Evolutionary conservation across 345 rosid species (phyloP).

Genomic region (Erysimum cheiranthoides): DNA sequence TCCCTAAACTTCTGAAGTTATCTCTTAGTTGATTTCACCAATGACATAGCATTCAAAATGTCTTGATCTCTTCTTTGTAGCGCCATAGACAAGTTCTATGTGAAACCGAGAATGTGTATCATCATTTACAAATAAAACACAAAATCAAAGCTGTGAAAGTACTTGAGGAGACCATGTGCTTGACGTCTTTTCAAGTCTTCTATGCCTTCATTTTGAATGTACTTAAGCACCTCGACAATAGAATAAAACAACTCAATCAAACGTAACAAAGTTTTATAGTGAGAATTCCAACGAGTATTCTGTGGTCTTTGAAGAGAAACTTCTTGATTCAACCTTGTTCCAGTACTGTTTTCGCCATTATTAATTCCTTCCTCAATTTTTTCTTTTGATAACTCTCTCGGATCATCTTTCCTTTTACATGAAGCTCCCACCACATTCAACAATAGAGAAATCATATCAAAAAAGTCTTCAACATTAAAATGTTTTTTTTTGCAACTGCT

Average conservation of each 20-base stretch:
- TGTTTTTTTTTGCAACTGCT: not conserved
- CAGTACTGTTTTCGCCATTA: not conserved
- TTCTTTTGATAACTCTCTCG: not conserved
- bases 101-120: not conserved
- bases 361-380: not conserved
- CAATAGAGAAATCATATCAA: not conserved
- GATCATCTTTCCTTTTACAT: not conserved
- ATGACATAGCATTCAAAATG: constrained; percentile 7
- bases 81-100: not conserved
- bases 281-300: not conserved
- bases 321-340: not conserved
- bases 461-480: not conserved
- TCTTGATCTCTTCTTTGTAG: not conserved
- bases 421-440: not conserved
- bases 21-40: not conserved
- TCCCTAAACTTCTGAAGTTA: not conserved
- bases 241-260: not conserved
- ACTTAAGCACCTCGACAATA: not conserved
- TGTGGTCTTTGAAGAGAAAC: not conserved
- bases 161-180: not conserved
- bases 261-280: not conserved
- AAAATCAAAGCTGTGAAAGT: not conserved
- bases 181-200: not conserved
- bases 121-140: not conserved
- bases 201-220: not conserved